Conservation (phyloP, 441 rosid genomes). For the Bruguiera hainesii region DNA sequence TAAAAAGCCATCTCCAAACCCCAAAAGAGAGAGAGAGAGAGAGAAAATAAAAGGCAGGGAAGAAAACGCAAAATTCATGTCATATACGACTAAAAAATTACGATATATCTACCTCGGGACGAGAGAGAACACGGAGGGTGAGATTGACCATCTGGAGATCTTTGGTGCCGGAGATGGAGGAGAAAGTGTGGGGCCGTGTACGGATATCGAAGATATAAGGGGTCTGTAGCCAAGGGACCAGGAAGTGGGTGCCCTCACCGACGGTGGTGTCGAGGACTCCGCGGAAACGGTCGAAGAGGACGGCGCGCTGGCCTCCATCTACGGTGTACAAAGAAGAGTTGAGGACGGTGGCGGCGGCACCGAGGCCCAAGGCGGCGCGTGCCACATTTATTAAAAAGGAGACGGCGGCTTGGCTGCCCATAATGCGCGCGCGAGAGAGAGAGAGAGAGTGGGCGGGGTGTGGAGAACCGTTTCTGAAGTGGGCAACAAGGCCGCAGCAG, state of each 20-base stretch:
- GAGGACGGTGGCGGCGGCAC: slow-evolving; percentile 57
- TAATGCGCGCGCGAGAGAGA: slow-evolving; percentile 9
- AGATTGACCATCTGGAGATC: slow-evolving; percentile 99
- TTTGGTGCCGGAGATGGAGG: slow-evolving; percentile 90
- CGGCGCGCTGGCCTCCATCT: slow-evolving; percentile 94
- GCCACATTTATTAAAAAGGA: slow-evolving; percentile 62
- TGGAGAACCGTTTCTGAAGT: background rate
- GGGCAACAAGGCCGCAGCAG: too few species aligned
- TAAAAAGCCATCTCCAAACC: too few species aligned
- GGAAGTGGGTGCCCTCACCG: slow-evolving; percentile 90
- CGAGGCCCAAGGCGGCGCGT: slow-evolving; percentile 73
- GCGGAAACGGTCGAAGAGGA: slow-evolving; percentile 78
- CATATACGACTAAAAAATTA: too few species aligned
- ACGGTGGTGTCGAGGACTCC: slow-evolving; percentile 79
- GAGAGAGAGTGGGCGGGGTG: slow-evolving; percentile 9
- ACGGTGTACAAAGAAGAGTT: slow-evolving; percentile 81
- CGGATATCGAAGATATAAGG: slow-evolving; percentile 87
- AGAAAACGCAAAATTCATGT: too few species aligned
- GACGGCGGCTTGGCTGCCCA: slow-evolving; percentile 77
- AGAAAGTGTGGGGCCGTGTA: slow-evolving; percentile 88
- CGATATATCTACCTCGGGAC: slow-evolving; percentile 56
- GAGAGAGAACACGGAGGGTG: slow-evolving; percentile 91
- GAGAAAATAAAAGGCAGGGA: too few species aligned
- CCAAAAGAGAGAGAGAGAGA: too few species aligned
- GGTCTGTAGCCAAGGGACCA: slow-evolving; percentile 84